A percentile compares a stretch with the other conserved stretches of the same genome.
Conservation (phyloP, 768 basidiomycete genomes). For the Ramaria sp. region DNA sequence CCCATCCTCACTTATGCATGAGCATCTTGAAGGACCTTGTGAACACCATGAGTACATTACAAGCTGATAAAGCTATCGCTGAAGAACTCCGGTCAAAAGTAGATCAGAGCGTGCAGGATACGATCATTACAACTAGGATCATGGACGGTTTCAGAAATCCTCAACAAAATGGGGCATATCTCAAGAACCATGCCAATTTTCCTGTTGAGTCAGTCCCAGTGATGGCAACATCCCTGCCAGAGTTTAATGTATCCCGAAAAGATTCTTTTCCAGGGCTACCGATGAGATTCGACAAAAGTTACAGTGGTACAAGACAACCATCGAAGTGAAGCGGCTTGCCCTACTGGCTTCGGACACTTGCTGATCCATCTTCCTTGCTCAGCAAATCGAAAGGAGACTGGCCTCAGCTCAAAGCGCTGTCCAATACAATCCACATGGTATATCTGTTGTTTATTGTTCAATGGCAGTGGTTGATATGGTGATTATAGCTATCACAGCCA, state of each 20-base stretch:
- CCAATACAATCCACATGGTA: conserved; percentile 70
- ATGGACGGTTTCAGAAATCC: conserved; percentile 72
- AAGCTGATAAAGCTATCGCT: conserved; percentile 54
- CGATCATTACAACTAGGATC: conserved; percentile 64
- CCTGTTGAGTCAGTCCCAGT: conserved; percentile 56
- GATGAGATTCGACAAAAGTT: conserved; percentile 63
- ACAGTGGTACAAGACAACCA: conserved; percentile 70
- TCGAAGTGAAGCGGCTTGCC: conserved; percentile 44
- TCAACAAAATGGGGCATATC: conserved; percentile 55
- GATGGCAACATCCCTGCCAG: not conserved
- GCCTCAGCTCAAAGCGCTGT: conserved; percentile 52
- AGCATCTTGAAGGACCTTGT: conserved; percentile 48
- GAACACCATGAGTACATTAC: conserved; percentile 49
- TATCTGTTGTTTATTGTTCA: not conserved
- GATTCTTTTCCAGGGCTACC: conserved; percentile 65
- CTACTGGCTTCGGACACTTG: not conserved
- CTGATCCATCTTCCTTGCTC: not conserved
- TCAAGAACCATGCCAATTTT: conserved; percentile 74
- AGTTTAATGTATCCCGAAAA: conserved; percentile 17
- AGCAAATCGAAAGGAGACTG: conserved; percentile 82
- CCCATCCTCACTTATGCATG: not conserved
- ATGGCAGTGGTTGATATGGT: not conserved
- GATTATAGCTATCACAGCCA: conserved; percentile 52
- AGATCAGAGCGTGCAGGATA: conserved; percentile 72
- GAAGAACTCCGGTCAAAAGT: conserved; percentile 65